Percentiles rank a stretch among this genome's conserved stretches.
phyloP scores from a whole-genome alignment of 75 land plant species.

The Sequoia sempervirens region DNA sequence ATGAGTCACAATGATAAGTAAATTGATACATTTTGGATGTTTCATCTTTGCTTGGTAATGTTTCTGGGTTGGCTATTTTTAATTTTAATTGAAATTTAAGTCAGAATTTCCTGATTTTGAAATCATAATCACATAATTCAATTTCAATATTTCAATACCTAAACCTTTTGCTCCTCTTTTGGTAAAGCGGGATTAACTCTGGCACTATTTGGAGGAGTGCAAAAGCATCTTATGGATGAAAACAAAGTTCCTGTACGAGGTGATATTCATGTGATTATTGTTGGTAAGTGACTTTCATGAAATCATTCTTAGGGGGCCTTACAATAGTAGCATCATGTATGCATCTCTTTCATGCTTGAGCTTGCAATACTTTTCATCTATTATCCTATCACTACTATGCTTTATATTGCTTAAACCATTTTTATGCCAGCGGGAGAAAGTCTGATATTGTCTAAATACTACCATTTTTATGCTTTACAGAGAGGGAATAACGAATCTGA shows the following conservation, averaged over 20 bases:
- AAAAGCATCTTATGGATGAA: constrained; percentile 79
- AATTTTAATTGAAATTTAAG: neutral
- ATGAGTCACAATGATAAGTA: neutral
- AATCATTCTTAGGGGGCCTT: neutral
- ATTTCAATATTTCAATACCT: neutral
- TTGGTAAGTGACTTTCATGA: constrained; percentile 49
- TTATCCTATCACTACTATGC: neutral
- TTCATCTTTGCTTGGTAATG: neutral
- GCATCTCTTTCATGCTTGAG: neutral
- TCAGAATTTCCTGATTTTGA: neutral
- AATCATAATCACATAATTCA: neutral
- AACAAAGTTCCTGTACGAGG: constrained; percentile 98
- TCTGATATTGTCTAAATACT: neutral
- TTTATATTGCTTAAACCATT: neutral
- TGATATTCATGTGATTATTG: constrained; percentile 92
- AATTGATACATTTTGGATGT: neutral
- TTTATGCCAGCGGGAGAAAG: neutral
- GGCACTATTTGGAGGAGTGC: constrained; percentile 91
- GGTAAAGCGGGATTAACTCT: constrained; percentile 81
- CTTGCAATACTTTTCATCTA: neutral
- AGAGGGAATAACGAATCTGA: neutral
- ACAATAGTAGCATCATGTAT: neutral
- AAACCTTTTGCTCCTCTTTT: neutral
- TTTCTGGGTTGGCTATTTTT: too few species aligned
- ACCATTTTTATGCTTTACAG: neutral